Evolutionary conservation across 805 yeast species (phyloP).

Genomic region (Kazachstania kunashirensis): DNA sequence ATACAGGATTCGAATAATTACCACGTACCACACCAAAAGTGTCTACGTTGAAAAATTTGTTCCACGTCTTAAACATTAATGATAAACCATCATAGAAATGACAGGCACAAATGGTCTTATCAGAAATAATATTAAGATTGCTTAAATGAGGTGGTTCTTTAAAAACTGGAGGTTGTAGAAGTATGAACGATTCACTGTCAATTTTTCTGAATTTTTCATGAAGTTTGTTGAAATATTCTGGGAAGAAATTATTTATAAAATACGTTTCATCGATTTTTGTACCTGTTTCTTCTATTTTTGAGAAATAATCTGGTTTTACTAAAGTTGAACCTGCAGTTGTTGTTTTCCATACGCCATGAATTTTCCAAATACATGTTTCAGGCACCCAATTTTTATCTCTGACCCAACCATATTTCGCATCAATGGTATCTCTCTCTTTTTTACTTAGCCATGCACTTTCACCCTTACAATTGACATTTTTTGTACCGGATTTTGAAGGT

Average conservation of each 20-base stretch:
- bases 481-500: constrained; percentile 53
- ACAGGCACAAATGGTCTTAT: constrained; percentile 64
- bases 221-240: constrained; percentile 48
- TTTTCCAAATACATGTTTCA: constrained; percentile 75
- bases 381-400: constrained; percentile 56
- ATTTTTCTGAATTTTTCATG: constrained; percentile 39
- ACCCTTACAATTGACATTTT: constrained; percentile 57
- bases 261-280: constrained; percentile 38
- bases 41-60: constrained; percentile 70
- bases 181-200: constrained; percentile 41
- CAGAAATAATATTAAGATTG: constrained; percentile 45
- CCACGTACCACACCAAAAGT: constrained; percentile 82
- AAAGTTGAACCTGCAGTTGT: constrained; percentile 29
- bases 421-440: constrained; percentile 36
- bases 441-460: constrained; percentile 55
- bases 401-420: constrained; percentile 59
- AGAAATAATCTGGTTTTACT: constrained; percentile 44
- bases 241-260: constrained; percentile 57
- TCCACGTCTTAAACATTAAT: constrained; percentile 86
- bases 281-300: constrained; percentile 16
- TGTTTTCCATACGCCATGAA: constrained; percentile 65
- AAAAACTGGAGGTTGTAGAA: constrained; percentile 77
- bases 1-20: constrained; percentile 57
- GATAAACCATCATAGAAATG: constrained; percentile 96
- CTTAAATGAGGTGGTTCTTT: constrained; percentile 62